Base-by-base conservation (phyloP, 1,284 basidiomycete species). In the Apiotrichum veenhuisii region DNA sequence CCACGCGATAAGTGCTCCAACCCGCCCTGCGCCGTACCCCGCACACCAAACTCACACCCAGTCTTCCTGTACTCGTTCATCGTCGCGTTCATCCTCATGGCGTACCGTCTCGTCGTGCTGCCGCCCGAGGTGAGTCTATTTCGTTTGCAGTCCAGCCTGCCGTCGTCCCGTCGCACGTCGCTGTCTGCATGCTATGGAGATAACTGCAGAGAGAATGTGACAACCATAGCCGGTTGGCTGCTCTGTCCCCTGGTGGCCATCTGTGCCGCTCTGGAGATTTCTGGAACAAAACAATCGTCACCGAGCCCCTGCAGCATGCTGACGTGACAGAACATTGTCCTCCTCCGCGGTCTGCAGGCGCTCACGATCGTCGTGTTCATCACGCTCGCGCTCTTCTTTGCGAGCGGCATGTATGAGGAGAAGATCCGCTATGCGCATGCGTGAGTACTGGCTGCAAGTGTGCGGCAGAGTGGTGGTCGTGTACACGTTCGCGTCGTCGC, bases 381-480 rank as follows among this genome's bases (percentile, higher is more conserved):
- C 14, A 96, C 92, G 1, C 83, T 98, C 10, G 85, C 89, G 33
- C 82, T 98, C 38, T 98, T 98, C 82, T 98, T 98, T 72, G 91
- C 92, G 2, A 94, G 89, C 66, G 95, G 95, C 10, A 88, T 96
- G 84, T 98, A 98, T 70, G 83, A 88, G 10, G 94, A 98, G 76
- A 93, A 95, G 79, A 96, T 98, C 65, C 87, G 85, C 0, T 97
- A 97, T 70, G 93, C 95, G 11, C 93, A 97, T 78, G 87, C 88
- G 93, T 92, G 72, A 64, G 87, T 69, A 61, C 8, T 9, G 7
- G 41, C 12, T 20, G 38, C 3, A 7, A 3, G 15, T 2, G 20
- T 34, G 45, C 7, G 17, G 36, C 8, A 9, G 4, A 37, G 17
- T 23, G 14, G 8, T 3, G 15, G 15, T 9, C 14, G 25, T n/a